Conservation (phyloP, 2,329 filamentous ascomycete genomes). For the Ceratocystis diversiconidia region DNA sequence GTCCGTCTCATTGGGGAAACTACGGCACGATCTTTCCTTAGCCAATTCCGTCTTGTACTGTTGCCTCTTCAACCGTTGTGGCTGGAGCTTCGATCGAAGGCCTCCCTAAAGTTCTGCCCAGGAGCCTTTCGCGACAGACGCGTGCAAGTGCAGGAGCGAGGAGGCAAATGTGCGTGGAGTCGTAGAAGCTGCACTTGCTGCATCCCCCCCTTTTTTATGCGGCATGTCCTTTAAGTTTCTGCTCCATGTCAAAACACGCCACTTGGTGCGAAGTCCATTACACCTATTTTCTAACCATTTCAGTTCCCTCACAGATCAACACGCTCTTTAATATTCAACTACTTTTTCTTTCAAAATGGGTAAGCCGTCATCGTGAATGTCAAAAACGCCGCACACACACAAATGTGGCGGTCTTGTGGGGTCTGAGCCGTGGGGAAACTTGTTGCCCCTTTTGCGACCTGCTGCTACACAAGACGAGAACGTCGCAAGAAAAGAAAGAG, state of each 20-base stretch:
- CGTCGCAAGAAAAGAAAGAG: not conserved
- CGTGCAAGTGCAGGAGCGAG: not conserved
- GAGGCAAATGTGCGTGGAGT: conserved; percentile 1
- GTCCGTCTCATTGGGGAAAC: not conserved
- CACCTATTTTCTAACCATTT: not conserved
- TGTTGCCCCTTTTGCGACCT: not conserved
- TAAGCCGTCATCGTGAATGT: conserved; percentile 1
- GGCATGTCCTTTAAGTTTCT: not conserved
- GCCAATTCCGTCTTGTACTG: not conserved
- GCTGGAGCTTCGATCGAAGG: too few relatives aligned
- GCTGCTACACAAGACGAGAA: not conserved
- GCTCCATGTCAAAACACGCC: not conserved
- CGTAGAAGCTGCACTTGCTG: conserved; percentile 8
- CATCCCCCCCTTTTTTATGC: conserved; percentile 15
- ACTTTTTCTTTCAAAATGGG: not conserved
- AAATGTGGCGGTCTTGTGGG: not conserved
- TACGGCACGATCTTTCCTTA: not conserved
- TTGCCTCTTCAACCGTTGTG: too few relatives aligned
- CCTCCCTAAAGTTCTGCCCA: too few relatives aligned
- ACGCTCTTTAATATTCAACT: conserved; percentile 3
- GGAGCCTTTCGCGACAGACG: not conserved
- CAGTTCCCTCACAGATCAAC: not conserved
- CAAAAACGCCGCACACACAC: not conserved
- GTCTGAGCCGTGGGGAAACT: not conserved
- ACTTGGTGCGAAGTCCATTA: not conserved